Percentiles rank a stretch among this genome's conserved stretches.
These are phyloP conservation scores for Arthroderma sp. DNA, from an alignment of 2,329 filamentous ascomycete genomes.

Conservation along the genomic window DNA sequence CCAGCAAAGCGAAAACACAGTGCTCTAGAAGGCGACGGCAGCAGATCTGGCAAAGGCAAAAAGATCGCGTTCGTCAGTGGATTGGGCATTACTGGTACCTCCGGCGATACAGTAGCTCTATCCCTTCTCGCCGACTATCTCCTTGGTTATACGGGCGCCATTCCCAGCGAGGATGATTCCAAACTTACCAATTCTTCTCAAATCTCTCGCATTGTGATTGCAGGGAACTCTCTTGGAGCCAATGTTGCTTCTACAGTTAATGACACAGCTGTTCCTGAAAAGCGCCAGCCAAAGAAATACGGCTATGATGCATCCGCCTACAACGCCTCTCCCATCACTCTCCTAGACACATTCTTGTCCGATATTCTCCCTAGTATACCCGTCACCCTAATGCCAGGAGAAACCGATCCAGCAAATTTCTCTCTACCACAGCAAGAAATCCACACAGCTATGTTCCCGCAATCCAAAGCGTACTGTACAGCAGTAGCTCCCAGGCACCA, in stretches of 20 bases:
- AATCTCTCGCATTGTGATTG: constrained; percentile 79
- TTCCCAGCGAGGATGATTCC: constrained; percentile 37
- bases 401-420: constrained; percentile 74
- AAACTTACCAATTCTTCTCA: constrained; percentile 27
- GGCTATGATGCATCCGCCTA: constrained; percentile 85
- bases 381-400: constrained; percentile 76
- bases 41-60: constrained; percentile 38
- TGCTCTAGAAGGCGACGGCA: constrained; percentile 32
- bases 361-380: constrained; percentile 75
- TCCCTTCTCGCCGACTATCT: constrained; percentile 77
- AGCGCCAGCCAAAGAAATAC: constrained; percentile 63
- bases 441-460: constrained; percentile 81
- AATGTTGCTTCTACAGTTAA: constrained; percentile 21
- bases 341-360: constrained; percentile 71
- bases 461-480: constrained; percentile 53
- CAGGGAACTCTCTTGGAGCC: constrained; percentile 68
- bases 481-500: constrained; percentile 25
- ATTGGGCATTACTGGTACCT: constrained; percentile 65
- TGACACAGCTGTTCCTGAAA: constrained; percentile 19
- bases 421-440: constrained; percentile 87
- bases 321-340: constrained; percentile 71
- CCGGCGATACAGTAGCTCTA: constrained; percentile 61
- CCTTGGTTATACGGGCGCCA: constrained; percentile 61
- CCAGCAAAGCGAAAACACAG: constrained; percentile 20
- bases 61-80: constrained; percentile 88